Conservation (phyloP, 495 filamentous ascomycete species). For the Staphylotrichum tortipilum region DNA sequence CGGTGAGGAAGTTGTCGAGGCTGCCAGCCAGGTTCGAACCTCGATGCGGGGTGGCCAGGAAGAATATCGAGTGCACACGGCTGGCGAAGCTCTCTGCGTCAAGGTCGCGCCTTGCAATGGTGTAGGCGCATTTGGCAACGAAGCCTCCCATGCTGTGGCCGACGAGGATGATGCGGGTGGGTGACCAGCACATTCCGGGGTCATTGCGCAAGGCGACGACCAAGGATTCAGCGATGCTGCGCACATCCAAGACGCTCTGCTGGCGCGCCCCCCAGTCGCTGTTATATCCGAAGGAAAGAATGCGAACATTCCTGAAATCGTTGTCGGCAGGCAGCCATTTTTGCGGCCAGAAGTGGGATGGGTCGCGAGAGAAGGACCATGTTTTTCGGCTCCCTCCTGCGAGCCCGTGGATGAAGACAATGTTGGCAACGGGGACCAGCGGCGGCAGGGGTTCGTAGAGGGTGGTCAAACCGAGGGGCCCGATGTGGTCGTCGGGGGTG, state of each 20-base stretch:
- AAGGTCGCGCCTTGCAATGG: conserved; percentile 22
- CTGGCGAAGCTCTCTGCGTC: conserved; percentile 19
- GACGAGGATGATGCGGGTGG: conserved; percentile 36
- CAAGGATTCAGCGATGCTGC: conserved; percentile 37
- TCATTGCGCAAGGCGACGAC: conserved; percentile 32
- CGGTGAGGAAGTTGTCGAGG: conserved; percentile 31
- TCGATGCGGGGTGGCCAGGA: conserved; percentile 45
- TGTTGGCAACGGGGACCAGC: conserved; percentile 22
- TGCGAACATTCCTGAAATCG: conserved; percentile 19
- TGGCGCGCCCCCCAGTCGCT: conserved; percentile 22
- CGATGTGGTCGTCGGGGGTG: conserved; percentile 11
- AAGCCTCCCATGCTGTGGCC: conserved; percentile 49
- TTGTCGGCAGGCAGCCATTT: conserved; percentile 23
- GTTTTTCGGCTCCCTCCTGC: conserved; percentile 27
- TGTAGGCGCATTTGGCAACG: conserved; percentile 41
- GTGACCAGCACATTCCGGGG: conserved; percentile 18
- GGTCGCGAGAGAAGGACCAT: conserved; percentile 19
- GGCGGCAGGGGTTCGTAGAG: conserved; percentile 25
- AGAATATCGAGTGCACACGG: conserved; percentile 39
- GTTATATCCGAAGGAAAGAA: conserved; percentile 26
- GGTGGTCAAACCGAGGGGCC: conserved; percentile 29
- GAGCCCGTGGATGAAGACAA: conserved; percentile 32
- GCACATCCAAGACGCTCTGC: conserved; percentile 31
- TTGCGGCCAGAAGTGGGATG: conserved; percentile 23
- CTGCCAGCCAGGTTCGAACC: conserved; percentile 39